Evolutionary conservation across 2,329 filamentous ascomycete species (phyloP), one percentile per base, ranked within the genome.

Genomic region (Fulvia fulva): DNA sequence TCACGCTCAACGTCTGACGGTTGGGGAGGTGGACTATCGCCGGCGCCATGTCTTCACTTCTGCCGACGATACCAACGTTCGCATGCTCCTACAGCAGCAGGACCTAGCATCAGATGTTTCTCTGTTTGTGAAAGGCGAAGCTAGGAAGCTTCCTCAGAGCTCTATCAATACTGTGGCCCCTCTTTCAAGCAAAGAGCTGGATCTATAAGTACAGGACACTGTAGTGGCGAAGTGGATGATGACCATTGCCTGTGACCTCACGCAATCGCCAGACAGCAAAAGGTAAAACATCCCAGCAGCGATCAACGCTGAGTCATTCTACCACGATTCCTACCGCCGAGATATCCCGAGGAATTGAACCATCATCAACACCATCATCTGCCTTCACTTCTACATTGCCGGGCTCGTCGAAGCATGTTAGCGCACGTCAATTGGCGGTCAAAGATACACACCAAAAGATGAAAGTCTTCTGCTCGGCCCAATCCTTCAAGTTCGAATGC

Each of bases 1-100:
- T 86, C 30, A 96, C 88, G 2, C 87, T 88, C 70, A 94, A 83
- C 63, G 82, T 87, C 76, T 94, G 90, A 69, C 92, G 93, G 76
- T 97, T 95, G 50, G 93, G 93, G 65, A 97, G 80, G 73, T 88
- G 83, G 59, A 92, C 80, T 49, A 83, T 70, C 26, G 76, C 74
- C 47, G 74, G 76, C 22, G 76, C 70, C 73, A 79, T 79, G 53
- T 44, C 47, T 51, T 32, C 23, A 50, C 23, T 32, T 50, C 47
- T 28, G 47, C 25, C 7, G 47, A 50, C 47, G 47, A 50, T 26
- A 21, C 9, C 23, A 32, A 25, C 14, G 22, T 32, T 5, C 47
- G 47, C 47, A 50, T 50, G 47, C 46, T 50, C 46, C 26, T 23
- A 16, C 44, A 12, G 3, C 1, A n/a, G 7, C 11, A 14, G 12